Percentiles rank a stretch among this genome's conserved stretches.
These are phyloP conservation scores for Fusarium piperis DNA, from an alignment of 2,329 filamentous ascomycete species.

Conservation along the genomic window DNA sequence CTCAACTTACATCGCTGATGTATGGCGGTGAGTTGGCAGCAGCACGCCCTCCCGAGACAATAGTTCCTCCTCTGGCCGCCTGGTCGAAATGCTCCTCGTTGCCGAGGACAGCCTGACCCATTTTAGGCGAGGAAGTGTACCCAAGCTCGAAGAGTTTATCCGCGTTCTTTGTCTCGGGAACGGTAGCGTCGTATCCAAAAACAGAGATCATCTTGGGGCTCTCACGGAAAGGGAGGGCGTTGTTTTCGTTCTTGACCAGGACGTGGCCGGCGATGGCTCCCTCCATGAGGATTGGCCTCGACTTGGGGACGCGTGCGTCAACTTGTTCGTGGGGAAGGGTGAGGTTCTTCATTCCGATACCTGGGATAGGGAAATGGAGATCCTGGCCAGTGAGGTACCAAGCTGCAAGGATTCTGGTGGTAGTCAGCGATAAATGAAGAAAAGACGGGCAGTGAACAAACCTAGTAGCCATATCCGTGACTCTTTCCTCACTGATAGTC, in stretches of 20 bases:
- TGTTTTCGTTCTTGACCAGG: conserved; percentile 77
- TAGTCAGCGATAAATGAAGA: neutral
- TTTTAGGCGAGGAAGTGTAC: conserved; percentile 58
- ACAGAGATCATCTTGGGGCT: conserved; percentile 65
- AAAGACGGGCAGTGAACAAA: conserved; percentile 49
- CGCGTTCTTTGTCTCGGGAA: conserved; percentile 58
- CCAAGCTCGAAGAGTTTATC: conserved; percentile 56
- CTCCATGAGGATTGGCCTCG: conserved; percentile 56
- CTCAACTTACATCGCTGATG: conserved; percentile 53
- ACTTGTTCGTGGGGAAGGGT: conserved; percentile 54
- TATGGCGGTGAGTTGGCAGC: conserved; percentile 62
- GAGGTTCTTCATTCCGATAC: conserved; percentile 70
- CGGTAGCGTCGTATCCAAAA: conserved; percentile 71
- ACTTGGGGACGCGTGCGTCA: conserved; percentile 60
- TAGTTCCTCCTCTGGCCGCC: conserved; percentile 60
- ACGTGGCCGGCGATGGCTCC: conserved; percentile 70
- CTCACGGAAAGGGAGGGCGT: conserved; percentile 69
- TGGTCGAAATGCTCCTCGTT: conserved; percentile 58
- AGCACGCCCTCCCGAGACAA: conserved; percentile 62
- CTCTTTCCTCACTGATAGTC: conserved; percentile 72
- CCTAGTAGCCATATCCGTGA: conserved; percentile 84
- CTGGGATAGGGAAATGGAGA: conserved; percentile 56
- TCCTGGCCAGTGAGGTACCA: conserved; percentile 53
- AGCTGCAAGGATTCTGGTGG: conserved; percentile 12
- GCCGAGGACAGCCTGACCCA: conserved; percentile 56